Conservation (phyloP, 73 alveolate species). For the Paramecium sonneborni region DNA sequence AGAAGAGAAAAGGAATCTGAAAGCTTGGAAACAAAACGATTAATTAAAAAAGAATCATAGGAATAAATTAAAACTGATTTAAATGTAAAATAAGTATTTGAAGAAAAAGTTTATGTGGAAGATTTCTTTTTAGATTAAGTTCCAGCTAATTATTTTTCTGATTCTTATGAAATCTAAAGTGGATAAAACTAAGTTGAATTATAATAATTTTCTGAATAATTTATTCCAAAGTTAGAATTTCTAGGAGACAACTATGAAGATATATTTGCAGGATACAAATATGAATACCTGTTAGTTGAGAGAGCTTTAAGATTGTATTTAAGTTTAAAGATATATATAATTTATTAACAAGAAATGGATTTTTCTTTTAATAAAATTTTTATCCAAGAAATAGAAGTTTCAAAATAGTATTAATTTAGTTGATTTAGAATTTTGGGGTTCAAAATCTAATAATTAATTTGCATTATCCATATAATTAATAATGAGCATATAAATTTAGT, state of each 20-base stretch:
- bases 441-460: no score
- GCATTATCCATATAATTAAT: constrained; percentile 71
- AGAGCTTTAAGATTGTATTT: no score
- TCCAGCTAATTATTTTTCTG: neutral
- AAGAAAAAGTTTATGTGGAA: neutral
- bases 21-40: neutral
- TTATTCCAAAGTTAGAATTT: neutral
- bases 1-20: neutral
- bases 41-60: neutral
- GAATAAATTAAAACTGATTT: neutral
- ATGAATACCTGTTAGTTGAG: no score
- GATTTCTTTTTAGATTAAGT: neutral
- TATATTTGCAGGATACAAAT: neutral
- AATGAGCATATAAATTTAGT: constrained; percentile 79
- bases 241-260: neutral
- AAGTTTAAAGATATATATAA: no score
- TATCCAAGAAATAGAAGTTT: no score
- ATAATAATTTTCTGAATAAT: neutral
- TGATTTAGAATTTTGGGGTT: no score
- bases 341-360: no score
- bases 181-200: neutral
- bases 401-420: no score
- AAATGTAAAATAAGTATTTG: neutral
- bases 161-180: neutral
- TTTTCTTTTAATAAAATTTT: no score